Percentiles rank a stretch among this genome's conserved stretches.
Conservation (phyloP, 352 stramenopile genomes). For the Phytophthora capsici region DNA sequence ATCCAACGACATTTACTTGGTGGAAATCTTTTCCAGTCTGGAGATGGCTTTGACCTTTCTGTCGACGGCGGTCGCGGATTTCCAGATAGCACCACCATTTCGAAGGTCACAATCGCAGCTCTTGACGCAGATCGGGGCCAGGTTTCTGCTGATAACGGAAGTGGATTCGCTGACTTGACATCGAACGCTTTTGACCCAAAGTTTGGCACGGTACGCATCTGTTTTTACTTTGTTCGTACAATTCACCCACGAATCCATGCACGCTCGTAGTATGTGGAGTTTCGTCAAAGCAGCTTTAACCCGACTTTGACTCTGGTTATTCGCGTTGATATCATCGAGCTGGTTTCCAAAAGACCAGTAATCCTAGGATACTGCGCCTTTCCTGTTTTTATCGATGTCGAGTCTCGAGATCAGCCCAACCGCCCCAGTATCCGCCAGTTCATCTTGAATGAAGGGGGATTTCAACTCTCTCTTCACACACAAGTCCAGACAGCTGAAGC, state of each 20-base stretch:
- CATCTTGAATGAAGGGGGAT: slow-evolving; percentile 67
- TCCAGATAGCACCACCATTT: slow-evolving; percentile 72
- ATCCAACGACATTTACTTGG: slow-evolving; percentile 26
- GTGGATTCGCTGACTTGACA: slow-evolving; percentile 23
- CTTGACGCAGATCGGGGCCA: slow-evolving; percentile 60
- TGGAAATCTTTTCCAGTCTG: slow-evolving; percentile 52
- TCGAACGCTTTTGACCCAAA: slow-evolving; percentile 47
- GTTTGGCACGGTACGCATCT: slow-evolving; percentile 59
- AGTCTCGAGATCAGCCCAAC: slow-evolving; percentile 56
- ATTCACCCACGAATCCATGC: slow-evolving; percentile 3
- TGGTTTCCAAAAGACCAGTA: slow-evolving; percentile 47
- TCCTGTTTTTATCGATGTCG: slow-evolving; percentile 76
- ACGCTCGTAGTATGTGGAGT: slow-evolving; percentile 67
- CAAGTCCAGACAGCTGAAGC: slow-evolving; percentile 46
- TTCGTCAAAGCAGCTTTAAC: slow-evolving; percentile 75
- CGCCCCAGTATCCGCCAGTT: slow-evolving; percentile 62
- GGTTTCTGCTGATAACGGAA: slow-evolving; percentile 36
- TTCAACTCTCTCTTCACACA: slow-evolving; percentile 81
- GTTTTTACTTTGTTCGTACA: not conserved
- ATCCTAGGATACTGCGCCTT: slow-evolving; percentile 82
- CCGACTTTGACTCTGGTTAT: slow-evolving; percentile 86
- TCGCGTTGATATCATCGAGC: slow-evolving; percentile 84
- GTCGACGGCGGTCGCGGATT: slow-evolving; percentile 79
- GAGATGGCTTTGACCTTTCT: slow-evolving; percentile 84
- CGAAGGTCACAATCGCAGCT: slow-evolving; percentile 75